Conservation (phyloP, 1,284 basidiomycete species). For the Heterobasidion parviporum region DNA sequence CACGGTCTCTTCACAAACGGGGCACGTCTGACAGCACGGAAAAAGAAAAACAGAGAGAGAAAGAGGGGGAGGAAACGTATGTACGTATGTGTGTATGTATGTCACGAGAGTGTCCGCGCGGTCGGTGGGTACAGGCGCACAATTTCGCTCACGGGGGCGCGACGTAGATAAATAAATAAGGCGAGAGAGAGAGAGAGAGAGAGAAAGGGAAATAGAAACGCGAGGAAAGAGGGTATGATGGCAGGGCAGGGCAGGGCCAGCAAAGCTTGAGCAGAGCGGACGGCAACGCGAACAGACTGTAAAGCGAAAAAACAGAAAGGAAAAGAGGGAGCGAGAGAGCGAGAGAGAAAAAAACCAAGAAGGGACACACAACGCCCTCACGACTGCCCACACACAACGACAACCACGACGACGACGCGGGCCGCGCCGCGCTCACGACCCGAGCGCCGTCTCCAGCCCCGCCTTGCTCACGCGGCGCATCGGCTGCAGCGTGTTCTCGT, state of each 20-base stretch:
- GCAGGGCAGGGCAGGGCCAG: conserved; percentile 22
- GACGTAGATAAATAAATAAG: no score
- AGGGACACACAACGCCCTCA: neutral
- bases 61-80: no score
- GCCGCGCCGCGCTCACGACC: neutral
- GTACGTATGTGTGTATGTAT: no score
- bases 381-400: neutral
- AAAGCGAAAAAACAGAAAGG: no score
- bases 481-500: conserved; percentile 80
- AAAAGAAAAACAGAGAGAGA: no score
- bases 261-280: conserved; percentile 24
- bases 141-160: no score
- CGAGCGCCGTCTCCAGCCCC: conserved; percentile 60
- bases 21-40: no score
- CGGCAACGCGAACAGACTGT: conserved; percentile 14
- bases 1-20: no score
- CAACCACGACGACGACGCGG: neutral
- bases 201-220: conserved; percentile 21
- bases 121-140: no score
- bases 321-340: no score
- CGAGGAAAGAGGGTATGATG: conserved; percentile 41
- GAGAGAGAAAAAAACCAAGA: neutral
- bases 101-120: no score
- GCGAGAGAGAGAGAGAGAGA: conserved; percentile 11
- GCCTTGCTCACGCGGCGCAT: conserved; percentile 84